These are phyloP conservation scores for Cercospora sp. DNA, from an alignment of 2,329 filamentous ascomycete genomes.

Conservation along the genomic window DNA sequence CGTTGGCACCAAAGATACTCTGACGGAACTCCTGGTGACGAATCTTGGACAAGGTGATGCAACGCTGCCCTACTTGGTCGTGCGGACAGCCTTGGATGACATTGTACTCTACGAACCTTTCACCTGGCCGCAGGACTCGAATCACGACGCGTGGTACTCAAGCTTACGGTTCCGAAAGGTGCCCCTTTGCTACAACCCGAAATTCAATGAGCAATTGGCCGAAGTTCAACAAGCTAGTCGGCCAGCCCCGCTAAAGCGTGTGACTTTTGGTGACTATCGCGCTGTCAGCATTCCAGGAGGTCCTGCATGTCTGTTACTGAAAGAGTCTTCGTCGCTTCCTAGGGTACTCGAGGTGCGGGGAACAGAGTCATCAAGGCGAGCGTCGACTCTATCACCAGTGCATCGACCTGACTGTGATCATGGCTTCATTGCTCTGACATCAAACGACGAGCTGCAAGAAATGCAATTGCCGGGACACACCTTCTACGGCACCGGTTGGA, in stretches of 20 bases:
- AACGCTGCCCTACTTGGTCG: constrained; percentile 75
- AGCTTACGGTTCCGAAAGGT: constrained; percentile 76
- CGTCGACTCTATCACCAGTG: constrained; percentile 64
- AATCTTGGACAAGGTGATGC: constrained; percentile 76
- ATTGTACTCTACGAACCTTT: constrained; percentile 85
- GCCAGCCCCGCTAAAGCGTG: constrained; percentile 56
- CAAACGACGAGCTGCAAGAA: constrained; percentile 68
- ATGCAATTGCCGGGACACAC: constrained; percentile 68
- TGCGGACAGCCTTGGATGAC: constrained; percentile 78
- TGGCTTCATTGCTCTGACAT: constrained; percentile 67
- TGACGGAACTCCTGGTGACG: constrained; percentile 79
- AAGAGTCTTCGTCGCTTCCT: constrained; percentile 74
- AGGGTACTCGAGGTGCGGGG: constrained; percentile 52
- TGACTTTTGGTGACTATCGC: constrained; percentile 73
- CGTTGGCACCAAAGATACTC: constrained; percentile 67
- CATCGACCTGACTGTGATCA: constrained; percentile 74
- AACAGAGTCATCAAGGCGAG: constrained; percentile 5
- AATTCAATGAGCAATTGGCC: constrained; percentile 52
- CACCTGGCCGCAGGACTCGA: constrained; percentile 43
- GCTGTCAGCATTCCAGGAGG: constrained; percentile 79
- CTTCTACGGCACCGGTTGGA: constrained; percentile 75
- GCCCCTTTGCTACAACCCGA: constrained; percentile 67
- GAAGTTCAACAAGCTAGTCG: constrained; percentile 48
- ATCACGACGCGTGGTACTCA: constrained; percentile 46
- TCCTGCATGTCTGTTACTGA: constrained; percentile 79